Evolutionary conservation across 768 basidiomycete genomes (phyloP).

Genomic region (Termitomyces sp.): DNA sequence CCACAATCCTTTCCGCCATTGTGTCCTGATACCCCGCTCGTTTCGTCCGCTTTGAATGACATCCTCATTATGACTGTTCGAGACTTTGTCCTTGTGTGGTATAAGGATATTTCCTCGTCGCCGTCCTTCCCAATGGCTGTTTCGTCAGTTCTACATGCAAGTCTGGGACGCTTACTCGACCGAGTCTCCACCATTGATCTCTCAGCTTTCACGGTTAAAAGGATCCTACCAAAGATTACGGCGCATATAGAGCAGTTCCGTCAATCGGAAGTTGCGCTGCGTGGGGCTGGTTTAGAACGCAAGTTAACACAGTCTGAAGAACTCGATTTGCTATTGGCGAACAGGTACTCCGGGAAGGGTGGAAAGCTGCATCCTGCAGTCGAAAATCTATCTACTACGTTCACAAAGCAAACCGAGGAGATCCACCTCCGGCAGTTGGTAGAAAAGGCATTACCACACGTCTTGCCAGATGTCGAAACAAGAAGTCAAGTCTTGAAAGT

Average conservation of each 20-base stretch:
- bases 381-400: conserved; percentile 81
- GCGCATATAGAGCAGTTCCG: conserved; percentile 87
- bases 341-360: conserved; percentile 67
- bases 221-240: conserved; percentile 85
- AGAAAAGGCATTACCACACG: conserved; percentile 62
- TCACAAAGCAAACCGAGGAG: conserved; percentile 88
- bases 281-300: conserved; percentile 78
- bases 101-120: conserved; percentile 78
- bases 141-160: conserved; percentile 65
- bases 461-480: conserved; percentile 75
- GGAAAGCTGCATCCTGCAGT: conserved; percentile 79
- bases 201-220: conserved; percentile 72
- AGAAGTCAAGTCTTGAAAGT: conserved; percentile 66
- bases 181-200: conserved; percentile 62
- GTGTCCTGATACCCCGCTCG: conserved; percentile 54
- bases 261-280: conserved; percentile 80
- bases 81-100: conserved; percentile 91
- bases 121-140: conserved; percentile 87
- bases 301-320: conserved; percentile 87
- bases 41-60: conserved; percentile 73
- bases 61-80: conserved; percentile 76
- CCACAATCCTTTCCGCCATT: conserved; percentile 66
- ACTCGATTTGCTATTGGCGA: conserved; percentile 80
- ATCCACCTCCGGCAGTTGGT: conserved; percentile 71
- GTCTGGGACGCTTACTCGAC: conserved; percentile 52